phyloP scores from a whole-genome alignment of 495 filamentous ascomycete genomes.

The Immersiella caudata region DNA sequence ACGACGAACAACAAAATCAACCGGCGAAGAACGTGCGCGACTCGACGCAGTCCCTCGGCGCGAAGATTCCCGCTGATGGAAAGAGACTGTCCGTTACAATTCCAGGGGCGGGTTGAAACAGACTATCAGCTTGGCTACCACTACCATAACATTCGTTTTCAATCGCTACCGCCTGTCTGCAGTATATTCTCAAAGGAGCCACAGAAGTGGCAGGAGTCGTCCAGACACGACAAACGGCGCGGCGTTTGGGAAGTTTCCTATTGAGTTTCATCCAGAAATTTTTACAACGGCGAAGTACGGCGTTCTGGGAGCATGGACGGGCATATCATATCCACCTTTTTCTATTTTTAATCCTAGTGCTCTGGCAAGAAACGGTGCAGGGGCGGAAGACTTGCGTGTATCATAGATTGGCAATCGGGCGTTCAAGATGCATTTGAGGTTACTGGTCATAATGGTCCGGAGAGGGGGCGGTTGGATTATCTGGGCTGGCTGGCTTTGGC shows the following conservation, averaged over 20 bases:
- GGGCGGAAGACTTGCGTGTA: neutral
- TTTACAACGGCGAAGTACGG: neutral
- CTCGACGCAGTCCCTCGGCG: constrained; percentile 11
- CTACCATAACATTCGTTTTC: neutral
- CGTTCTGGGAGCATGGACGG: neutral
- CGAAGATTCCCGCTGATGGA: neutral
- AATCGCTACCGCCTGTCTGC: neutral
- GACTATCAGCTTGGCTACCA: too few species aligned
- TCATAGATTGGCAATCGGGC: neutral
- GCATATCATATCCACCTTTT: neutral
- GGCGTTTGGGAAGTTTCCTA: neutral
- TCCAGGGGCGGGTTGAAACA: constrained; percentile 13
- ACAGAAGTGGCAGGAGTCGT: neutral
- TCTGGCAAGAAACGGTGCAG: neutral
- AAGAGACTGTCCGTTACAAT: constrained; percentile 25
- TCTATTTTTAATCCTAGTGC: neutral
- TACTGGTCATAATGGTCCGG: neutral
- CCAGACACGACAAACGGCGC: neutral
- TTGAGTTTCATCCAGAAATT: neutral
- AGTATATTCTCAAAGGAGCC: neutral
- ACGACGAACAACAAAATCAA: neutral
- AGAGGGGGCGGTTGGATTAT: neutral
- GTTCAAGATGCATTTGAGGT: neutral
- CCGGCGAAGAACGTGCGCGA: neutral
- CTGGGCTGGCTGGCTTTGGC: neutral